A percentile compares a stretch with the other conserved stretches of the same genome.
These are phyloP conservation scores for Mangifera indica DNA, from an alignment of 345 rosid species.

Conservation along the genomic window DNA sequence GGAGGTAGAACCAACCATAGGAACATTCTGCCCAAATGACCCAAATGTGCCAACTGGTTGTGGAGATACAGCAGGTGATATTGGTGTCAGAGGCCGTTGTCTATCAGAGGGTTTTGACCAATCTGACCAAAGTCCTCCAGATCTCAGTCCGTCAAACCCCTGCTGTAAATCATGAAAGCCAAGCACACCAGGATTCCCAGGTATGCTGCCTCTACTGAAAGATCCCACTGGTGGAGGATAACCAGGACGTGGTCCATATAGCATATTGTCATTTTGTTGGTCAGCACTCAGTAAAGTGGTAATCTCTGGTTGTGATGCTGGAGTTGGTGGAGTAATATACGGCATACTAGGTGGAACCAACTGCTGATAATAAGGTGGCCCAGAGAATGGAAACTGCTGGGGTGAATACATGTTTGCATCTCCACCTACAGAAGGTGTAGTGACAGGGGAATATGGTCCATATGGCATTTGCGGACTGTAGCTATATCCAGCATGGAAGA, in stretches of 20 bases:
- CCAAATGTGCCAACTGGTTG: constrained; percentile 65
- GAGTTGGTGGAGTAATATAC: constrained; percentile 63
- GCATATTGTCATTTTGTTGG: constrained; percentile 71
- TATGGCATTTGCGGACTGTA: constrained; percentile 83
- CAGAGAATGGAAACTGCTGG: constrained; percentile 73
- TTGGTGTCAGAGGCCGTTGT: constrained; percentile 57
- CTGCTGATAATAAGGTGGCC: constrained; percentile 67
- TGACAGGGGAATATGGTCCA: constrained; percentile 86
- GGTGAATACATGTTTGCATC: constrained; percentile 69
- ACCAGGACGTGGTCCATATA: constrained; percentile 63
- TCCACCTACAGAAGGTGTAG: constrained; percentile 66
- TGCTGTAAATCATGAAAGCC: constrained; percentile 71
- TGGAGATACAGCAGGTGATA: constrained; percentile 71
- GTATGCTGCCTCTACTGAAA: constrained; percentile 52
- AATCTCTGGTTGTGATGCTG: constrained; percentile 65
- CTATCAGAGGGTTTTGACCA: constrained; percentile 73
- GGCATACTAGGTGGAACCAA: constrained; percentile 70
- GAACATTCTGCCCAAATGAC: constrained; percentile 61
- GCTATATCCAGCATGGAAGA: constrained; percentile 80
- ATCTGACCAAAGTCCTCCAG: constrained; percentile 82
- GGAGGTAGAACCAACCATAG: constrained; percentile 50
- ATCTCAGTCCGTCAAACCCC: constrained; percentile 66
- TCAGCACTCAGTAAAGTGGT: constrained; percentile 51
- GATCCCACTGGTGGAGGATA: constrained; percentile 70
- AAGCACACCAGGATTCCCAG: constrained; percentile 55